These are phyloP conservation scores for Caloboletus inedulis DNA, from an alignment of 1,284 basidiomycete species.

Conservation along the genomic window DNA sequence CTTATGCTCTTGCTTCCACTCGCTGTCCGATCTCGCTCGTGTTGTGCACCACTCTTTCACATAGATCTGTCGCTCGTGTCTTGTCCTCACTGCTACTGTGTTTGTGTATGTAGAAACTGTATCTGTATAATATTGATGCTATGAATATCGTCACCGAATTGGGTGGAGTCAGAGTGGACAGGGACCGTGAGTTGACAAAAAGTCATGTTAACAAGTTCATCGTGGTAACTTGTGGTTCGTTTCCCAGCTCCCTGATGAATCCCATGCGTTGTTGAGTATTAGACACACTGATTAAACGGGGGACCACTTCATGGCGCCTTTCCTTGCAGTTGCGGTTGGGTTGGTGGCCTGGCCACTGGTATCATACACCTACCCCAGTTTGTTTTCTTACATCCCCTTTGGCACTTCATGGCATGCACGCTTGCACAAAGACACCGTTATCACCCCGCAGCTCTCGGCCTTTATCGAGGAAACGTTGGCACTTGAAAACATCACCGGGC, in stretches of 20 bases:
- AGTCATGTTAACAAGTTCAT: not conserved
- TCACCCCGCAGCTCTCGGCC: slow-evolving; percentile 17
- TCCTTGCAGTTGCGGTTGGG: slow-evolving; percentile 10
- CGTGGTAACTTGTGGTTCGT: not conserved
- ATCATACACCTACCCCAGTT: slow-evolving; percentile 2
- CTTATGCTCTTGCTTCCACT: slow-evolving; percentile 14
- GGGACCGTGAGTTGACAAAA: not conserved
- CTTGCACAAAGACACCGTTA: slow-evolving; percentile 1
- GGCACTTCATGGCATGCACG: too few species aligned
- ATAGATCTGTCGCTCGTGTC: slow-evolving; percentile 1
- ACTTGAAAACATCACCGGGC: slow-evolving; percentile 22
- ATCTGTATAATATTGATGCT: slow-evolving; percentile 3
- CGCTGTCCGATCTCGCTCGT: slow-evolving; percentile 2
- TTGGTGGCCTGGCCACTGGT: slow-evolving; percentile 13
- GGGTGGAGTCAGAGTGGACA: not conserved
- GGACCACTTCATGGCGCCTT: slow-evolving; percentile 6
- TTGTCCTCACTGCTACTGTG: not conserved
- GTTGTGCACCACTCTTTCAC: slow-evolving; percentile 11
- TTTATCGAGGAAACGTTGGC: slow-evolving; percentile 20
- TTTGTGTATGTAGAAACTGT: slow-evolving; percentile 1
- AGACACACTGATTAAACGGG: not conserved
- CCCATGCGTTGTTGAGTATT: not conserved
- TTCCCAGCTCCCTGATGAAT: not conserved
- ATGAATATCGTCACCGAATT: not conserved
- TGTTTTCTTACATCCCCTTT: slow-evolving; percentile 1